Evolutionary conservation across 352 stramenopile species (phyloP).

Genomic region (Paralagenidium karlingii): DNA sequence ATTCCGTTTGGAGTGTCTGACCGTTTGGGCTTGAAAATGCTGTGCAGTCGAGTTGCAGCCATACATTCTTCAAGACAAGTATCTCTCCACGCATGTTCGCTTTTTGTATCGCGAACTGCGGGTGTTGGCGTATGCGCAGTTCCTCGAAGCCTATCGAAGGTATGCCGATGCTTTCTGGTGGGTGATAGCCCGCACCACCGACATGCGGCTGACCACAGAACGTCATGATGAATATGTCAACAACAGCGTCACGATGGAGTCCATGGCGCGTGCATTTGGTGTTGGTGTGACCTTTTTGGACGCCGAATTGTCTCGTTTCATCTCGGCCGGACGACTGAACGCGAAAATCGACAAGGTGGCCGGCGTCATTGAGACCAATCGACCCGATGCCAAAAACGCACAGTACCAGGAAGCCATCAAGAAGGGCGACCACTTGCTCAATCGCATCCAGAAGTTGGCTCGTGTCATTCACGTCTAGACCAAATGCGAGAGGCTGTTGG

Average conservation of each 20-base stretch:
- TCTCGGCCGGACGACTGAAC: slow-evolving; percentile 92
- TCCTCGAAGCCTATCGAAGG: slow-evolving; percentile 94
- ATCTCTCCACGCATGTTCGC: slow-evolving; percentile 84
- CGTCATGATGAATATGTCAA: too few species aligned
- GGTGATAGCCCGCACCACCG: background rate
- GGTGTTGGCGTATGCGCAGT: slow-evolving; percentile 96
- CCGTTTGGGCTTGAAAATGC: background rate
- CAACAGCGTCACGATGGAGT: slow-evolving; percentile 93
- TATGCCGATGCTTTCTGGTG: too few species aligned
- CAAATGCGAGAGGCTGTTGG: too few species aligned
- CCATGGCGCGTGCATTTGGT: slow-evolving; percentile 95
- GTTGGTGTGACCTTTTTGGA: slow-evolving; percentile 93
- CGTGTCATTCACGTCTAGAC: slow-evolving; percentile 94
- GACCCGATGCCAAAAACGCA: slow-evolving; percentile 96
- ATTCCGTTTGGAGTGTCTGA: background rate
- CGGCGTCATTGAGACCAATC: slow-evolving; percentile 97
- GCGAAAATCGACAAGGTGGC: slow-evolving; percentile 99
- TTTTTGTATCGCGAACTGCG: slow-evolving; percentile 96
- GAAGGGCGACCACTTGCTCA: slow-evolving; percentile 97
- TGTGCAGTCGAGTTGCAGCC: slow-evolving; percentile 53
- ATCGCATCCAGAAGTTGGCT: slow-evolving; percentile 97
- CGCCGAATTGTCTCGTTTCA: slow-evolving; percentile 95
- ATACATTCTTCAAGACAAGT: slow-evolving; percentile 86
- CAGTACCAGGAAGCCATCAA: slow-evolving; percentile 99
- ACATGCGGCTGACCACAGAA: background rate